A percentile compares a stretch with the other conserved stretches of the same genome.
Conservation (phyloP, 306 rosid species). For the Quercus ilex region DNA sequence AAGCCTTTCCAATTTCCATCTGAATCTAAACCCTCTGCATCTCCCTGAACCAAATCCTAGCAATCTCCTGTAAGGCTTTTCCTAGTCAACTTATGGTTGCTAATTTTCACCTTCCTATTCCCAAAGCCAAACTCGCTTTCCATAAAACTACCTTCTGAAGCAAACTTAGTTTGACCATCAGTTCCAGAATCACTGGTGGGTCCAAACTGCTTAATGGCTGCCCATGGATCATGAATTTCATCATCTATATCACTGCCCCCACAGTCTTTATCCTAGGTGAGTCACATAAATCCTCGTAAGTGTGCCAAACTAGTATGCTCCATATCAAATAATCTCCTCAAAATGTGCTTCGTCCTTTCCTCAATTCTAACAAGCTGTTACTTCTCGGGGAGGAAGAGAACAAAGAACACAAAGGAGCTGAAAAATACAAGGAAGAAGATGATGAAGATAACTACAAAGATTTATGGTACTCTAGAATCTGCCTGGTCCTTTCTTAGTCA, state of each 20-base stretch:
- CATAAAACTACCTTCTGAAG: slow-evolving; percentile 31
- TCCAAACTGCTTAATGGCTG: slow-evolving; percentile 39
- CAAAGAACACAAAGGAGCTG: slow-evolving; percentile 33
- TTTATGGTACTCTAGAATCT: slow-evolving; percentile 60
- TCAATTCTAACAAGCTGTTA: slow-evolving; percentile 57
- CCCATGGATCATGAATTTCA: slow-evolving; percentile 58
- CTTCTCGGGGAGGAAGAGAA: slow-evolving; percentile 37
- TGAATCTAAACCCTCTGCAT: slow-evolving; percentile 41
- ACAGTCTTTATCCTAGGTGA: slow-evolving; percentile 62
- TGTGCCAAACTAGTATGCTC: slow-evolving; percentile 71
- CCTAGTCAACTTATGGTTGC: slow-evolving; percentile 52
- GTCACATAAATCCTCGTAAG: slow-evolving; percentile 58
- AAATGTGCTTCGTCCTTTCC: slow-evolving; percentile 67
- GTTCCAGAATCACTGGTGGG: background rate
- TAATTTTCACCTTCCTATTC: slow-evolving; percentile 9
- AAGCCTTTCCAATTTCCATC: slow-evolving; percentile 45
- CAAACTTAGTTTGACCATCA: slow-evolving; percentile 16
- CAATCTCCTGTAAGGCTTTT: slow-evolving; percentile 57
- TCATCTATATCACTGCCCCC: slow-evolving; percentile 73
- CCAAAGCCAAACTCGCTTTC: slow-evolving; percentile 26
- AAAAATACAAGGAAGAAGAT: slow-evolving; percentile 22
- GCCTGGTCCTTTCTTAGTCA: slow-evolving; percentile 47
- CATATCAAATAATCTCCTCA: slow-evolving; percentile 84
- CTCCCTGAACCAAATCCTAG: slow-evolving; percentile 59
- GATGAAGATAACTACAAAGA: slow-evolving; percentile 30